Evolutionary conservation across 768 basidiomycete species (phyloP), one percentile per base, ranked within the genome.

Genomic region (Xanthoconium purpureum): DNA sequence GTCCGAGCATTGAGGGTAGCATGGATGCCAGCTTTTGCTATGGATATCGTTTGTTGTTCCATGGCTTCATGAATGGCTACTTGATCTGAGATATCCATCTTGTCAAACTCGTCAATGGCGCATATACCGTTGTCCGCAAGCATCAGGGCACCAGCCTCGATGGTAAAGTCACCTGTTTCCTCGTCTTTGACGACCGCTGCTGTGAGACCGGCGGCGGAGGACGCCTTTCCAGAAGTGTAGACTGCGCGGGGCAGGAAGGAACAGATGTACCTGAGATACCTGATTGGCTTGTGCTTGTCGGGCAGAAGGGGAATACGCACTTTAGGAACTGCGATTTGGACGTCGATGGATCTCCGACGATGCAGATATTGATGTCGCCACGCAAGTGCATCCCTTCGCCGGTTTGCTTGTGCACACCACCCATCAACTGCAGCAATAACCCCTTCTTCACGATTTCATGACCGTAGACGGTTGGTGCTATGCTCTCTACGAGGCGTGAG

Each of bases 21-120:
- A 65, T 98, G 96, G 62, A 99, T 99, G 54, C 97, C 97, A 3
- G 97, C 97, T 71, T 99, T 99, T 40, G 97, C 97, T 60, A 98
- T 98, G 30, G 94, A 97, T 64, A 98, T 98, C 1, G 96, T 98
- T 75, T 98, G 95, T 75, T 98, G 96, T 85, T 98, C 96, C 96
- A 98, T 98, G 9, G 96, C 96, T 80, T 98, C 96, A 79, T 99
- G 97, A 65, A 99, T 98, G 36, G 97, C 97, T 42, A 98, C 94
- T 71, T 98, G 97, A 71, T 98, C 97, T 0, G 91, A 87, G 50
- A 98, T 86, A 71, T 98, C 96, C 97, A 99, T 99, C 75, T 99
- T 99, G 82, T 99, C 97, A 67, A 99, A 99, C 73, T 98, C 97
- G 75, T 99, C 97, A 66, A 99, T 99, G n/a, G 95, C 95, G 68